phyloP scores from a whole-genome alignment of 768 basidiomycete species.

The Pisolithus tinctorius region DNA sequence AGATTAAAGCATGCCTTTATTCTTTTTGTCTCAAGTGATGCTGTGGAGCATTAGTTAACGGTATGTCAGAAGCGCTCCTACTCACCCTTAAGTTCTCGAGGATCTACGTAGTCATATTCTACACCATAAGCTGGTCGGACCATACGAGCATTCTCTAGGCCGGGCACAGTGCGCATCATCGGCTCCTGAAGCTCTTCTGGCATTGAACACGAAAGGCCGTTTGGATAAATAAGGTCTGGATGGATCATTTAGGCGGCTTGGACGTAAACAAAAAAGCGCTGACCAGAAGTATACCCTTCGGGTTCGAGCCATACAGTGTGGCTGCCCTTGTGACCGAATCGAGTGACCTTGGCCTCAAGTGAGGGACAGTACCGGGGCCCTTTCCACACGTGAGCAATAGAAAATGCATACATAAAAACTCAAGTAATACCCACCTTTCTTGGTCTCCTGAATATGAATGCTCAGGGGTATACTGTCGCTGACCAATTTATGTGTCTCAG shows the following conservation, averaged over 20 bases:
- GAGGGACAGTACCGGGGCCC: constrained; percentile 92
- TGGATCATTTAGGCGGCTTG: background rate
- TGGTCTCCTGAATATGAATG: constrained; percentile 83
- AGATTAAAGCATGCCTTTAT: constrained; percentile 43
- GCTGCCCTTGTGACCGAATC: constrained; percentile 62
- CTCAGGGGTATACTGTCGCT: constrained; percentile 70
- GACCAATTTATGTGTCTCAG: constrained; percentile 67
- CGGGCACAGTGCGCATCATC: constrained; percentile 80
- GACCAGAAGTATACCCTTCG: constrained; percentile 86
- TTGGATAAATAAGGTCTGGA: constrained; percentile 81
- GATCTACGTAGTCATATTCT: constrained; percentile 88
- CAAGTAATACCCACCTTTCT: constrained; percentile 51
- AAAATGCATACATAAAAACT: background rate
- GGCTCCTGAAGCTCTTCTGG: constrained; percentile 80
- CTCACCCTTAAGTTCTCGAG: constrained; percentile 70
- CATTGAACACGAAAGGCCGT: constrained; percentile 82
- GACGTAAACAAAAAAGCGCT: background rate
- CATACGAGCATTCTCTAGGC: constrained; percentile 80
- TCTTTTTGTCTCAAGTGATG: constrained; percentile 80
- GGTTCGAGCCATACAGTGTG: constrained; percentile 89
- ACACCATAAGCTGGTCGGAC: constrained; percentile 86
- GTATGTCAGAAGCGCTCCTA: constrained; percentile 4
- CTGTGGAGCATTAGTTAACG: constrained; percentile 28
- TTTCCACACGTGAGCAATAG: constrained; percentile 18
- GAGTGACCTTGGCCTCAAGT: constrained; percentile 77